Conservation (phyloP, 2,329 filamentous ascomycete species). For the Cyphellophora attinorum region DNA sequence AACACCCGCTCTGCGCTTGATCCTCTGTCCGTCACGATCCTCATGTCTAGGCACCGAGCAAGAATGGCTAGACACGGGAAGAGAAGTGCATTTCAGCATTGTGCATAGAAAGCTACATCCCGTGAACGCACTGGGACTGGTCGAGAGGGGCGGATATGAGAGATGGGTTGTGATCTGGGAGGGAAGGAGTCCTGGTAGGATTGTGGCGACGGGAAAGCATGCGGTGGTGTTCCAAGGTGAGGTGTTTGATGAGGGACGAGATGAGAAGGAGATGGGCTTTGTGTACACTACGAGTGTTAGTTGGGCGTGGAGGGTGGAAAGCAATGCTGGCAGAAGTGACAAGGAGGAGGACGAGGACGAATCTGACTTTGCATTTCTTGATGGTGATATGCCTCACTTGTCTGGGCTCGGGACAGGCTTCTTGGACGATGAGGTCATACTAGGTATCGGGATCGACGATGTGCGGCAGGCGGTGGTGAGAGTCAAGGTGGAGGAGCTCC, state of each 20-base stretch:
- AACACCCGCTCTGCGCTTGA: constrained; percentile 27
- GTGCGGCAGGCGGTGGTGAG: constrained; percentile 24
- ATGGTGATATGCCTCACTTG: too few species aligned
- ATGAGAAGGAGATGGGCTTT: constrained; percentile 14
- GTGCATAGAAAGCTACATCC: constrained; percentile 30
- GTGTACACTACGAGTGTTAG: constrained; percentile 31
- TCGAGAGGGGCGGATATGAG: constrained; percentile 29
- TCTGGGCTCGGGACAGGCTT: constrained; percentile 25
- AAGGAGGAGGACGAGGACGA: constrained; percentile 10
- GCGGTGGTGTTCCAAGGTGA: constrained; percentile 28
- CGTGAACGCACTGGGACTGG: constrained; percentile 24
- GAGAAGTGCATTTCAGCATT: constrained; percentile 24
- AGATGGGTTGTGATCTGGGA: constrained; percentile 29
- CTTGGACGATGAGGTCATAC: constrained; percentile 29
- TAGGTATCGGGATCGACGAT: constrained; percentile 30
- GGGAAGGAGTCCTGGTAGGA: constrained; percentile 24
- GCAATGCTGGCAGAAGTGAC: constrained; percentile 4
- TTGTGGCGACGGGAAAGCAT: constrained; percentile 25
- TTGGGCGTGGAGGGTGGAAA: constrained; percentile 23
- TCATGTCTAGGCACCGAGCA: constrained; percentile 17
- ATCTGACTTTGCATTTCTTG: too few species aligned
- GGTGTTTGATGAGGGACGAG: constrained; percentile 24
- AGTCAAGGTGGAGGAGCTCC: constrained; percentile 22
- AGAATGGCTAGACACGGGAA: constrained; percentile 5
- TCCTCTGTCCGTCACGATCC: constrained; percentile 25